Evolutionary conservation across 495 filamentous ascomycete species (phyloP).

Genomic region (Cercophora sp.): DNA sequence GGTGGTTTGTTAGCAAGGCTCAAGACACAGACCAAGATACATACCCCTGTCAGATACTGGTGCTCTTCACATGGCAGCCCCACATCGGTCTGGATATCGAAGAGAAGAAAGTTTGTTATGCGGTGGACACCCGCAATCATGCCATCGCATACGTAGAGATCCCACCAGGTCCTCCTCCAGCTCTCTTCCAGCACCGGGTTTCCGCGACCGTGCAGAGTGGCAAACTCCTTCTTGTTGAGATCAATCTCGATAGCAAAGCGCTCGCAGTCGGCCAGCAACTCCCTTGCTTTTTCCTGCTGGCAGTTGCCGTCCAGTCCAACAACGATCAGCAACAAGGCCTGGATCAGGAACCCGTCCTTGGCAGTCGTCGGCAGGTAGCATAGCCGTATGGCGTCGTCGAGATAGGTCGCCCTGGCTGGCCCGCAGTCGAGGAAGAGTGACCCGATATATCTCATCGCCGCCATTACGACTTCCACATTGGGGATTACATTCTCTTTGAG

Average conservation of each 20-base stretch:
- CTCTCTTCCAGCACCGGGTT: conserved; percentile 60
- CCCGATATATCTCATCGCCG: conserved; percentile 68
- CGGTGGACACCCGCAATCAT: conserved; percentile 56
- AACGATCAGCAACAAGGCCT: conserved; percentile 71
- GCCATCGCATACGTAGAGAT: conserved; percentile 76
- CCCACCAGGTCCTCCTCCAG: conserved; percentile 88
- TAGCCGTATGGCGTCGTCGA: conserved; percentile 54
- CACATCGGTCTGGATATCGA: conserved; percentile 54
- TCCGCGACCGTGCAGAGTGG: conserved; percentile 41
- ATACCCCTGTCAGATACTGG: conserved; percentile 62
- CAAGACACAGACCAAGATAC: conserved; percentile 18
- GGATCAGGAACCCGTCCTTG: conserved; percentile 65
- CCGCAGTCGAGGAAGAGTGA: conserved; percentile 56
- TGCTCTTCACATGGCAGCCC: conserved; percentile 73
- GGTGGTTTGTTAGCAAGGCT: neutral
- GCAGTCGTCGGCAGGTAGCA: conserved; percentile 46
- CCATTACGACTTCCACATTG: conserved; percentile 41
- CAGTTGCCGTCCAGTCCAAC: conserved; percentile 74
- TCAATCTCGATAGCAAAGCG: conserved; percentile 70
- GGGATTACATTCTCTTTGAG: conserved; percentile 35
- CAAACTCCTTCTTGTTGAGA: conserved; percentile 59
- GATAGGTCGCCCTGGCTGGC: conserved; percentile 47
- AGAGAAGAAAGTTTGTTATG: conserved; percentile 54
- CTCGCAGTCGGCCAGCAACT: conserved; percentile 63
- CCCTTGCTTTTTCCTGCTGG: conserved; percentile 60